These are phyloP conservation scores for Penicillium waksmanii DNA, from an alignment of 495 filamentous ascomycete species.

Conservation along the genomic window DNA sequence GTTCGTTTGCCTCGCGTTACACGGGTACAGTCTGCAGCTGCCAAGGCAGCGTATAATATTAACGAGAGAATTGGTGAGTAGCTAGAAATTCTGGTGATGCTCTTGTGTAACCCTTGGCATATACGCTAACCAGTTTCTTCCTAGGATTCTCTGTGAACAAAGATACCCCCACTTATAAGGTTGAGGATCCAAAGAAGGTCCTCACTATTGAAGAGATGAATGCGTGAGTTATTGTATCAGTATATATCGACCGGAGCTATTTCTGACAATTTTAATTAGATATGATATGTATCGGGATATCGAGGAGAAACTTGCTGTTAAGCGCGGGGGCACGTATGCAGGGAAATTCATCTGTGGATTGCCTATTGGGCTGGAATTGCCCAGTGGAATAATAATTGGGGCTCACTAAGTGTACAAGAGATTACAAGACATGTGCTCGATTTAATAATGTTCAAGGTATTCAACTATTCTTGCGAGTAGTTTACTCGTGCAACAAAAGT, in stretches of 20 bases:
- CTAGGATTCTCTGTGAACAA: conserved; percentile 52
- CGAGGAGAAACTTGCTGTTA: conserved; percentile 40
- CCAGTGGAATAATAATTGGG: conserved; percentile 40
- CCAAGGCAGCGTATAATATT: conserved; percentile 53
- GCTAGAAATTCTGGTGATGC: background rate
- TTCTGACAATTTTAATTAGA: conserved; percentile 15
- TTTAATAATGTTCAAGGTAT: no score
- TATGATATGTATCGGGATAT: conserved; percentile 55
- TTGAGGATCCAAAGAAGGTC: conserved; percentile 49
- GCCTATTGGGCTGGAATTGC: conserved; percentile 43
- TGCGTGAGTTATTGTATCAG: conserved; percentile 34
- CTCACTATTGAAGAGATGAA: conserved; percentile 60
- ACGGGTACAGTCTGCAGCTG: conserved; percentile 47
- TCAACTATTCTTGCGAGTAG: no score
- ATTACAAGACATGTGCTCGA: background rate
- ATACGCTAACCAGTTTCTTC: conserved; percentile 3
- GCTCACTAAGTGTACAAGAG: conserved; percentile 5
- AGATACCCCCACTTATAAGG: conserved; percentile 45
- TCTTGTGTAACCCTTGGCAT: background rate
- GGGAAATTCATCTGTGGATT: conserved; percentile 39
- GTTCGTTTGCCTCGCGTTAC: conserved; percentile 48
- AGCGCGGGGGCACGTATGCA: conserved; percentile 26
- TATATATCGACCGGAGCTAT: background rate
- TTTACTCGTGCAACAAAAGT: no score
- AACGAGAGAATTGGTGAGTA: conserved; percentile 52